phyloP scores from a whole-genome alignment of 192 early-diverging fungal species.

The Podila clonocystis region DNA sequence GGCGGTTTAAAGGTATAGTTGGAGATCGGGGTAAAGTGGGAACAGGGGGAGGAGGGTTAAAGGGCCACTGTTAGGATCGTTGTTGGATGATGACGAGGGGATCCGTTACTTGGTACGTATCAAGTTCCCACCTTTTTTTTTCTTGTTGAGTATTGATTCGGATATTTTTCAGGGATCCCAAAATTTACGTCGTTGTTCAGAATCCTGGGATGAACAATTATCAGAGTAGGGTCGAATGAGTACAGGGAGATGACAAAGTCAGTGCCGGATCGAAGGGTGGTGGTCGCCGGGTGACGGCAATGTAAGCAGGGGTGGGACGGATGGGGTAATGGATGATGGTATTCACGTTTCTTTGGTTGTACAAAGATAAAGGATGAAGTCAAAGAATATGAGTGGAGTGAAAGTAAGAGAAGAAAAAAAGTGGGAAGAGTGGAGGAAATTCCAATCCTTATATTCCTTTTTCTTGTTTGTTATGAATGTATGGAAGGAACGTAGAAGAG shows the following conservation, averaged over 20 bases:
- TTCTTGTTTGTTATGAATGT: conserved; percentile 2
- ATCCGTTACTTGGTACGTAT: conserved; percentile 43
- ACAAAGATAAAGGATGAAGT: neutral
- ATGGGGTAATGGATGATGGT: neutral
- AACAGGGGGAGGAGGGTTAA: neutral
- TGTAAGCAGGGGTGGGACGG: neutral
- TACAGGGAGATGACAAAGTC: too few relatives aligned
- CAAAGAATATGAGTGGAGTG: neutral
- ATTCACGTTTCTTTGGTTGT: neutral
- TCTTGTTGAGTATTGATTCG: neutral
- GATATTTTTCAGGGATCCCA: neutral
- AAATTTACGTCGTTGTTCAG: neutral
- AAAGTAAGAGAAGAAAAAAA: conserved; percentile 13
- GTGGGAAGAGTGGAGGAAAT: conserved; percentile 17
- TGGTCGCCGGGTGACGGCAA: neutral
- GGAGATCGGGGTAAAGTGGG: conserved; percentile 8
- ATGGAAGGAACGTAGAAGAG: neutral
- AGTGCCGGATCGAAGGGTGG: neutral
- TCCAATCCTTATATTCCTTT: conserved; percentile 52
- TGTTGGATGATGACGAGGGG: neutral
- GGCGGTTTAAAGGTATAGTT: neutral
- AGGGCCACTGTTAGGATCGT: conserved; percentile 5
- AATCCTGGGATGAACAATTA: neutral
- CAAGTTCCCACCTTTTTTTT: conserved; percentile 1
- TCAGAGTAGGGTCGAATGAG: too few relatives aligned